Evolutionary conservation across 208 protist genomes (phyloP).

Genomic region (Acanthamoeba castellanii): DNA sequence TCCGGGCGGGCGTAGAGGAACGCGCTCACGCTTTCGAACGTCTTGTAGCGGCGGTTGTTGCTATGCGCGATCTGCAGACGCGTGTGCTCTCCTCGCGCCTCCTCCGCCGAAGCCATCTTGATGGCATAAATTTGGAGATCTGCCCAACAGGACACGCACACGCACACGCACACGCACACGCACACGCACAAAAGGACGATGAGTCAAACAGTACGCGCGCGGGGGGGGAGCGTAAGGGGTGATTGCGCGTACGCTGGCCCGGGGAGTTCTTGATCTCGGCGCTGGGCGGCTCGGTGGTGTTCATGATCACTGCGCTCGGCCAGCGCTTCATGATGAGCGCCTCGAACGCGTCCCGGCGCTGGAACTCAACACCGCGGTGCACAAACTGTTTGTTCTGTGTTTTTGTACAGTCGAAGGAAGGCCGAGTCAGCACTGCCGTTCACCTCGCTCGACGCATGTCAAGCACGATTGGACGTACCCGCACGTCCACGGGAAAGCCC

Average conservation of each 20-base stretch:
- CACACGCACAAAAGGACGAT: background rate
- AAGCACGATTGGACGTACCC: background rate
- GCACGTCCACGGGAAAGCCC: constrained; percentile 77
- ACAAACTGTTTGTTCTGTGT: constrained; percentile 59
- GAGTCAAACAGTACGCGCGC: background rate
- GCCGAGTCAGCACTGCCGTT: background rate
- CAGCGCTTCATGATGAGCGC: background rate
- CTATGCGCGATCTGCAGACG: background rate
- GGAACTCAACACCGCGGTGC: constrained; percentile 31
- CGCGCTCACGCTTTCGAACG: background rate
- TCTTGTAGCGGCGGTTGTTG: background rate
- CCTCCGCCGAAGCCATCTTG: constrained; percentile 26
- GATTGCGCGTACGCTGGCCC: constrained; percentile 9
- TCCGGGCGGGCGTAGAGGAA: constrained; percentile 63
- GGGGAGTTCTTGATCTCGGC: background rate
- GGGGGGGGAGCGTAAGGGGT: background rate
- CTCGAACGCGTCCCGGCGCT: constrained; percentile 11
- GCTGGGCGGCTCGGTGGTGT: constrained; percentile 26
- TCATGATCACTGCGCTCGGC: constrained; percentile 39
- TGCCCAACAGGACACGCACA: background rate
- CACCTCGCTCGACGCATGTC: background rate
- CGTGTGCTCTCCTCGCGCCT: constrained; percentile 34
- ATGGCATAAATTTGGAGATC: constrained; percentile 56
- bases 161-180: background rate
- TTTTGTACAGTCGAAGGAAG: background rate